phyloP scores from a whole-genome alignment of 768 basidiomycete species.

The Russula olivacea region DNA sequence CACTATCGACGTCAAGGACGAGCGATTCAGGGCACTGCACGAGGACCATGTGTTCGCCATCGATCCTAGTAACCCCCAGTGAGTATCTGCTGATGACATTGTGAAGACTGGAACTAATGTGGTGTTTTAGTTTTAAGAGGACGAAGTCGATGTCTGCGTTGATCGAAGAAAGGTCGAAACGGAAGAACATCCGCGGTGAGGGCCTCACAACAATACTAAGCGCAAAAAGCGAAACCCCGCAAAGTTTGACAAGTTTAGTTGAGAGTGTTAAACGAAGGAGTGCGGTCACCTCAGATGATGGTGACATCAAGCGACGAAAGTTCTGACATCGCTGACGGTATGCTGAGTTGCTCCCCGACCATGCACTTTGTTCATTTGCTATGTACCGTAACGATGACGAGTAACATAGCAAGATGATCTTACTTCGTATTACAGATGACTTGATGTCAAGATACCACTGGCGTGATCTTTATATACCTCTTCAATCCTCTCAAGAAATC shows the following conservation, averaged over 20 bases:
- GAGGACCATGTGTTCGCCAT: constrained; percentile 92
- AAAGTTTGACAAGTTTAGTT: constrained; percentile 59
- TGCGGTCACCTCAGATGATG: constrained; percentile 26
- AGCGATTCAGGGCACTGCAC: constrained; percentile 80
- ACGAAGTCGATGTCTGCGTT: constrained; percentile 86
- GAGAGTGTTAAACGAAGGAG: constrained; percentile 86
- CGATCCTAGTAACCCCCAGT: constrained; percentile 95
- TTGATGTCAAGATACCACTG: not conserved
- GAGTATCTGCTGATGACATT: constrained; percentile 32
- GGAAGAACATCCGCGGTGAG: constrained; percentile 33
- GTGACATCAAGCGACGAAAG: constrained; percentile 34
- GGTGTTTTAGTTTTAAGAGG: constrained; percentile 69
- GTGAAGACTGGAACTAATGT: not conserved
- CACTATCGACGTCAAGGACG: constrained; percentile 75
- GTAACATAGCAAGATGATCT: not conserved
- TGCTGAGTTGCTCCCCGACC: not conserved
- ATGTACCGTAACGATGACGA: constrained; percentile 2
- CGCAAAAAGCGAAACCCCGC: constrained; percentile 1
- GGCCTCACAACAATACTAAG: not conserved
- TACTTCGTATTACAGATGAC: constrained; percentile 3
- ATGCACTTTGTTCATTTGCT: not conserved
- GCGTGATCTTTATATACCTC: not conserved
- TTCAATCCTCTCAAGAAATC: constrained; percentile 48
- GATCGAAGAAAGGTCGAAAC: constrained; percentile 74
- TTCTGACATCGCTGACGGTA: not conserved